These are phyloP conservation scores for Cladosporium oxysporum DNA, from an alignment of 2,329 filamentous ascomycete species.

Conservation along the genomic window DNA sequence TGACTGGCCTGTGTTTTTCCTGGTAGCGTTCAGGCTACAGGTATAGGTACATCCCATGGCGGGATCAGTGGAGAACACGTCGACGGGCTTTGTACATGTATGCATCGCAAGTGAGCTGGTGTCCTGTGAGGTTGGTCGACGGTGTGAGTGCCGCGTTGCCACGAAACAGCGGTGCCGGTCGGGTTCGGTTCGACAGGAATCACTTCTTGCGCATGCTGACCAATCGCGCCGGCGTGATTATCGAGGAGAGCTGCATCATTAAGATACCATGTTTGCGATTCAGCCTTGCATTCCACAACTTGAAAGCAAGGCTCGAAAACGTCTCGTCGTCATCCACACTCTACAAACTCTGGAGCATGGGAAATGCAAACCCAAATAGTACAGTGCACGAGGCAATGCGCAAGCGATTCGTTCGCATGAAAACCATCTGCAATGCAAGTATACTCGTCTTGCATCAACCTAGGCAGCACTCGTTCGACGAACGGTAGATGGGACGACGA, in stretches of 20 bases:
- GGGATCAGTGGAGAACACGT: too few relatives aligned
- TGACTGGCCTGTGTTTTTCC: too few relatives aligned
- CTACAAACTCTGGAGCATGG: background rate
- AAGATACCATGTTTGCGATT: too few relatives aligned
- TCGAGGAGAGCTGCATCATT: too few relatives aligned
- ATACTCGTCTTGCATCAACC: background rate
- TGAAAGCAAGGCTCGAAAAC: too few relatives aligned
- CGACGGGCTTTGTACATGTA: too few relatives aligned
- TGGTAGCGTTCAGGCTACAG: background rate
- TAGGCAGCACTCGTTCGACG: too few relatives aligned
- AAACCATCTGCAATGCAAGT: background rate
- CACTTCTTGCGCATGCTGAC: background rate
- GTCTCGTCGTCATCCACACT: background rate
- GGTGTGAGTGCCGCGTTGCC: background rate
- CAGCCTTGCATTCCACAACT: background rate
- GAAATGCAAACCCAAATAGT: background rate
- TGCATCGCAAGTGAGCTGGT: background rate
- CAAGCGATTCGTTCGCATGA: background rate
- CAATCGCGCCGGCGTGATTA: background rate
- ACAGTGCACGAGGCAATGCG: background rate
- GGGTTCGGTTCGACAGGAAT: background rate
- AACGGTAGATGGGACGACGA: too few relatives aligned
- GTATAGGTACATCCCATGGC: too few relatives aligned
- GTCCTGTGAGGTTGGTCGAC: background rate
- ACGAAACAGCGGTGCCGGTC: background rate